Evolutionary conservation across 2,329 filamentous ascomycete genomes (phyloP), one percentile per base, ranked within the genome.

Genomic region (Apiospora arundinis): DNA sequence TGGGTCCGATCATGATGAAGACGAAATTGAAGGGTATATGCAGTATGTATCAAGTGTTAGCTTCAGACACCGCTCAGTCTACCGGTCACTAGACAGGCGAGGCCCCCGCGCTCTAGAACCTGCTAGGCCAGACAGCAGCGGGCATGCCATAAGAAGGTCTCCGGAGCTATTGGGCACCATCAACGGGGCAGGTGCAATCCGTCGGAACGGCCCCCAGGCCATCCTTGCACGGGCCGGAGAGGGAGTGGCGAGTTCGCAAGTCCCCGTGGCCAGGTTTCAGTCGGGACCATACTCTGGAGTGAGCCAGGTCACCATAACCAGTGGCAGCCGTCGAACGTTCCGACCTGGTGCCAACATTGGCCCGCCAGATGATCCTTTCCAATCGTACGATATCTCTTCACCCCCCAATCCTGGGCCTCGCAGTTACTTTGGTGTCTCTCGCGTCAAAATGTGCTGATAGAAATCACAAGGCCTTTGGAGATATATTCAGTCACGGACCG

Each of bases 1-100:
- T n/a, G n/a, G n/a, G n/a, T n/a, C n/a, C n/a, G n/a, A n/a, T n/a
- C 88, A 88, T 1, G 89, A 89, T 21, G 88, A 90, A 75, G 86
- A 82, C 32, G 87, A 91, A 75, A 88, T 91, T 72, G 87, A 89
- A 28, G 85, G 90, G 44, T 83, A 86, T 45, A 67, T 85, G n/a
- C 73, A 76, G 23, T 75, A 74, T n/a, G n/a, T n/a, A n/a, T n/a
- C n/a, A n/a, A n/a, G n/a, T n/a, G n/a, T n/a, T n/a, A n/a, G n/a
- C n/a, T n/a, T n/a, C n/a, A n/a, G n/a, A n/a, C n/a, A n/a, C n/a
- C n/a, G n/a, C n/a, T n/a, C n/a, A n/a, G n/a, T n/a, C n/a, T n/a
- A n/a, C n/a, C n/a, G n/a, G n/a, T n/a, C n/a, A n/a, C n/a, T n/a
- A n/a, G n/a, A n/a, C n/a, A n/a, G 68, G 21, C 73, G 68, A 16